Percentiles rank a stretch among this genome's conserved stretches.
phyloP scores from a whole-genome alignment of 2,329 filamentous ascomycete species.

The Metarhizium anisopliae region DNA sequence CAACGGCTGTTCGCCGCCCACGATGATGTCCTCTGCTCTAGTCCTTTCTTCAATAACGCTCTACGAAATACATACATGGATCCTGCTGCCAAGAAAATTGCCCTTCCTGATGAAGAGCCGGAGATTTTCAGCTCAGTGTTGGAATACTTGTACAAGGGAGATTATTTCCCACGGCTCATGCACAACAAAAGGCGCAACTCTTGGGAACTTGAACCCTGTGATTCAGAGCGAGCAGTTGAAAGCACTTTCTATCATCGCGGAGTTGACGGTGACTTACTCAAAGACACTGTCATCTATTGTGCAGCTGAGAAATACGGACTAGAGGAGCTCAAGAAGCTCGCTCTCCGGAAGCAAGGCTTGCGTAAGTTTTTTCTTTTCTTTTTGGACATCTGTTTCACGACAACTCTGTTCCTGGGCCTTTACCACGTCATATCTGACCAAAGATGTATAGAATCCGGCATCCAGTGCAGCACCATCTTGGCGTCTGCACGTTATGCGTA shows the following conservation, averaged over 20 bases:
- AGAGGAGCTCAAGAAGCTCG: slow-evolving; percentile 73
- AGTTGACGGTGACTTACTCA: slow-evolving; percentile 61
- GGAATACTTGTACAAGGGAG: slow-evolving; percentile 89
- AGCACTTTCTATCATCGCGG: slow-evolving; percentile 61
- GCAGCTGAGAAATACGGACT: slow-evolving; percentile 77
- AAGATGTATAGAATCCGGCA: slow-evolving; percentile 52
- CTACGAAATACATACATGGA: slow-evolving; percentile 27
- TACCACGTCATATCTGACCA: background rate
- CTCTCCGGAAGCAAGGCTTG: slow-evolving; percentile 81
- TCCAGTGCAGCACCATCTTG: slow-evolving; percentile 77
- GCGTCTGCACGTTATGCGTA: slow-evolving; percentile 86
- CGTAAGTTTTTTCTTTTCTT: slow-evolving; percentile 36
- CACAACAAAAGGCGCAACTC: slow-evolving; percentile 74
- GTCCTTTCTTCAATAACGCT: slow-evolving; percentile 60
- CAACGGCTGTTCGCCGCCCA: slow-evolving; percentile 87
- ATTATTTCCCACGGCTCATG: slow-evolving; percentile 77
- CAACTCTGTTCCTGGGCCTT: background rate
- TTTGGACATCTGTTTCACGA: too few species aligned
- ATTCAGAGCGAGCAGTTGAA: slow-evolving; percentile 41
- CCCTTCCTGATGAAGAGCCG: slow-evolving; percentile 76
- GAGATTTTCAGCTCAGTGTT: slow-evolving; percentile 86
- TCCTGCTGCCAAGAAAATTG: slow-evolving; percentile 53
- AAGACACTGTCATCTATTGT: slow-evolving; percentile 88
- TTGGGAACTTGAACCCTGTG: slow-evolving; percentile 68
- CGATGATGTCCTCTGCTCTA: slow-evolving; percentile 71